These are phyloP conservation scores for Penicilliopsis zonata DNA, from an alignment of 495 filamentous ascomycete genomes.

Conservation along the genomic window DNA sequence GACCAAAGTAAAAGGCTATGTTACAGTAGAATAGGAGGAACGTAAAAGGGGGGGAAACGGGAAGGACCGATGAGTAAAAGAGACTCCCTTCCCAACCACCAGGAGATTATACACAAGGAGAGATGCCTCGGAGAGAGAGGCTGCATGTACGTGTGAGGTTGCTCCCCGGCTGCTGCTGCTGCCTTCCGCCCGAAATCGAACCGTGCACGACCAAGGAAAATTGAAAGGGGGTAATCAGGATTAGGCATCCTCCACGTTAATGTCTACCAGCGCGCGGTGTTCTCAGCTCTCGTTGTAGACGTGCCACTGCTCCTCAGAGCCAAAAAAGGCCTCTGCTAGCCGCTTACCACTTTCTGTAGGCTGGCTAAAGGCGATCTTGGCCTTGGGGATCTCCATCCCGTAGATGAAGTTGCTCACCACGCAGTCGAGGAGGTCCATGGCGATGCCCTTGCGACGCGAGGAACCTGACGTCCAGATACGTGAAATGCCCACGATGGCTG, in stretches of 20 bases:
- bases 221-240: neutral
- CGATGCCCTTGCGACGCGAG: constrained; percentile 48
- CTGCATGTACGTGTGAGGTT: no score
- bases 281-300: constrained; percentile 33
- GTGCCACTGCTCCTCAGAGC: constrained; percentile 36
- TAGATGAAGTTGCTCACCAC: constrained; percentile 53
- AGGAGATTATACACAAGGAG: constrained; percentile 14
- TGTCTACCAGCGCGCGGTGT: neutral
- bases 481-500: constrained; percentile 55
- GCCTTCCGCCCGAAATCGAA: no score
- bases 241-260: neutral
- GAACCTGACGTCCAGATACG: constrained; percentile 59
- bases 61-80: constrained; percentile 1
- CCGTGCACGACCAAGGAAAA: no score
- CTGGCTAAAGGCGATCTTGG: constrained; percentile 59
- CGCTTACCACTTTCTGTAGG: constrained; percentile 57
- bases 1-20: constrained; percentile 4
- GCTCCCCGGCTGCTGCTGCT: no score
- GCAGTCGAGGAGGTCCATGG: constrained; percentile 47
- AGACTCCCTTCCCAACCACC: constrained; percentile 8
- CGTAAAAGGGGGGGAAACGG: neutral
- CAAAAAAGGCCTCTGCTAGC: constrained; percentile 55
- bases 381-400: constrained; percentile 51
- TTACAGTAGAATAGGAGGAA: neutral
- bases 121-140: constrained; percentile 10